Evolutionary conservation across 768 basidiomycete species (phyloP).

Genomic region (Tephrocybe sp.): DNA sequence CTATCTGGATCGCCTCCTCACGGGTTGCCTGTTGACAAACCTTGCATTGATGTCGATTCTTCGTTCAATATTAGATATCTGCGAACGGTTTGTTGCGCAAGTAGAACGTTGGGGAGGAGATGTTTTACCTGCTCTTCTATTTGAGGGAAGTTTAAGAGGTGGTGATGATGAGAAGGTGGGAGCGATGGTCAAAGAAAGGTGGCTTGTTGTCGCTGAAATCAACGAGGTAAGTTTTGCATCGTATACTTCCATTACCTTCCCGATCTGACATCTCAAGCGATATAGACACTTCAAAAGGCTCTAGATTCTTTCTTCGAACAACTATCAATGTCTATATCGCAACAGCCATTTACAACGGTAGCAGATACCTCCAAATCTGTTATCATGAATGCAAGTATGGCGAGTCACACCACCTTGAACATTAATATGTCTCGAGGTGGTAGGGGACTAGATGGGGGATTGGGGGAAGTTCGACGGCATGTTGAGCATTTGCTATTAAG

Average conservation of each 20-base stretch:
- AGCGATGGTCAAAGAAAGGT: constrained; percentile 68
- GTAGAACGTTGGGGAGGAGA: constrained; percentile 93
- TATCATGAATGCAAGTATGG: constrained; percentile 55
- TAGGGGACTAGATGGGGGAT: constrained; percentile 52
- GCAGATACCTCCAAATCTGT: constrained; percentile 72
- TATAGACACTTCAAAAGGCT: constrained; percentile 61
- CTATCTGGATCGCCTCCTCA: constrained; percentile 76
- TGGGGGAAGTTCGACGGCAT: constrained; percentile 69
- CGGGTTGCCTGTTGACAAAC: constrained; percentile 77
- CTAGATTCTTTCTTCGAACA: constrained; percentile 81
- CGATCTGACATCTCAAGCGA: constrained; percentile 2
- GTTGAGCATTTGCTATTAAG: constrained; percentile 80
- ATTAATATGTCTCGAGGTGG: constrained; percentile 48
- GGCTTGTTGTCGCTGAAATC: constrained; percentile 67
- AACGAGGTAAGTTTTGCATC: constrained; percentile 56
- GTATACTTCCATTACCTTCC: neutral
- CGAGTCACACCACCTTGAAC: constrained; percentile 50
- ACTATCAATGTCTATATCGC: constrained; percentile 71
- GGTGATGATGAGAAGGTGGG: constrained; percentile 61
- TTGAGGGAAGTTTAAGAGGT: constrained; percentile 71
- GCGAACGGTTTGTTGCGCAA: constrained; percentile 83
- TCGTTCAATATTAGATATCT: constrained; percentile 74
- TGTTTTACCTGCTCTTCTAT: constrained; percentile 77
- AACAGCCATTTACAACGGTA: constrained; percentile 62
- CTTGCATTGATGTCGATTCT: constrained; percentile 57